Base-by-base conservation (phyloP, 2,329 filamentous ascomycete species). In the Fusarium pilosicola region DNA sequence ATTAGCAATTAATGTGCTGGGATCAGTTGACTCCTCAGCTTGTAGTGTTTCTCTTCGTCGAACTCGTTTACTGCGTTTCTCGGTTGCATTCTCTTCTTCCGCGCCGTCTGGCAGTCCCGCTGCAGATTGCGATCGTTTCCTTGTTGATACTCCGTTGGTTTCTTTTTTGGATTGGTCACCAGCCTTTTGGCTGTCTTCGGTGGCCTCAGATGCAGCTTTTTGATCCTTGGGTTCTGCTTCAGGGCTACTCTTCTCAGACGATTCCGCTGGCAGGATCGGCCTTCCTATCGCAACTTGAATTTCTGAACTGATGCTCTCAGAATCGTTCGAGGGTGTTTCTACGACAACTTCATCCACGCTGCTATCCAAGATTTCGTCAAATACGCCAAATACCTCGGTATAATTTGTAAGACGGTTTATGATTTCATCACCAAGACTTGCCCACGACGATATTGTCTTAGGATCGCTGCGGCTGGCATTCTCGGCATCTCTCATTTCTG, bases 11-110 rank as follows among this genome's bases (percentile, higher is more conserved):
- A 87, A 81, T 2, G 85, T 85, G 57, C 84, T 87, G 12, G 88
- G 84, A 68, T 91, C 89, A 20, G 87, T 79, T 1, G 82, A 80
- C 55, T 90, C 89, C 41, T 88, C 89, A 8, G 83, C 80, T 17
- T 87, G 84, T 7, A 86, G 88, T 48, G 92, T 90, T 42, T 84
- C 83, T 57, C 82, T 75, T 61, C 91, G 85, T 51, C 91, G 86
- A 36, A 90, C 90, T 56, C 91, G 85, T 77, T 93, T 93, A 80
- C 90, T 92, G 64, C 90, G 85, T 76, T 91, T 92, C 60, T 88
- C 87, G 17, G 88, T 85, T 5, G 83, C 84, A 30, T 84, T 86
- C 39, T 92, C 90, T 58, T 92, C 90, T 13, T 90, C 89, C 2
- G 78, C 84, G 0, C 81, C 84, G 6, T 91, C 90, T 1, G 84